These are phyloP conservation scores for Plasmodium yoelii DNA, from an alignment of 169 alveolate species.

Conservation along the genomic window DNA sequence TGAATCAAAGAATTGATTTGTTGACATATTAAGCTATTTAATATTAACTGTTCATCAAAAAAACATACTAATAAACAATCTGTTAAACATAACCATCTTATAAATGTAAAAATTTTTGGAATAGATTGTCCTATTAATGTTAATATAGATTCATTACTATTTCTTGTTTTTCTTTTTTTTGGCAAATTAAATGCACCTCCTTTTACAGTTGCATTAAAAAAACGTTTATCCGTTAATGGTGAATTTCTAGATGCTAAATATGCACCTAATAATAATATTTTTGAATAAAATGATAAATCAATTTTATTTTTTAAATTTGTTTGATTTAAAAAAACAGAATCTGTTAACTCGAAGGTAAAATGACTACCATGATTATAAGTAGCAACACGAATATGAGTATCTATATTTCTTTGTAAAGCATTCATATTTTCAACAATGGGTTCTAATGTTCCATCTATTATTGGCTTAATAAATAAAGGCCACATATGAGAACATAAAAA, in stretches of 20 bases:
- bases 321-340: conserved; percentile 73
- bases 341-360: conserved; percentile 72
- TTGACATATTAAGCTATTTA: conserved; percentile 73
- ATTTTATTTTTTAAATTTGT: conserved; percentile 74
- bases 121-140: conserved; percentile 71
- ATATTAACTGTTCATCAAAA: conserved; percentile 55
- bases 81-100: conserved; percentile 76
- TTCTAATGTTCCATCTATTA: conserved; percentile 69
- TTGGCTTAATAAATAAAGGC: conserved; percentile 73
- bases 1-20: conserved; percentile 71
- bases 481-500: conserved; percentile 75
- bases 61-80: conserved; percentile 75
- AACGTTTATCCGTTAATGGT: conserved; percentile 70
- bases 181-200: conserved; percentile 76
- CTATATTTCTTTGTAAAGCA: conserved; percentile 75
- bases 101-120: conserved; percentile 76
- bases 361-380: conserved; percentile 77
- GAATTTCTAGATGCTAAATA: conserved; percentile 72
- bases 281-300: conserved; percentile 73
- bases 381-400: conserved; percentile 75
- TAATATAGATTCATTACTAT: conserved; percentile 73
- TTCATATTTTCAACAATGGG: conserved; percentile 78
- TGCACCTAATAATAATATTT: conserved; percentile 69
- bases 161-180: conserved; percentile 56
- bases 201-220: conserved; percentile 75